Evolutionary conservation across 2,329 filamentous ascomycete genomes (phyloP), one percentile per base, ranked within the genome.

Genomic region (Huntiella abstrusa): DNA sequence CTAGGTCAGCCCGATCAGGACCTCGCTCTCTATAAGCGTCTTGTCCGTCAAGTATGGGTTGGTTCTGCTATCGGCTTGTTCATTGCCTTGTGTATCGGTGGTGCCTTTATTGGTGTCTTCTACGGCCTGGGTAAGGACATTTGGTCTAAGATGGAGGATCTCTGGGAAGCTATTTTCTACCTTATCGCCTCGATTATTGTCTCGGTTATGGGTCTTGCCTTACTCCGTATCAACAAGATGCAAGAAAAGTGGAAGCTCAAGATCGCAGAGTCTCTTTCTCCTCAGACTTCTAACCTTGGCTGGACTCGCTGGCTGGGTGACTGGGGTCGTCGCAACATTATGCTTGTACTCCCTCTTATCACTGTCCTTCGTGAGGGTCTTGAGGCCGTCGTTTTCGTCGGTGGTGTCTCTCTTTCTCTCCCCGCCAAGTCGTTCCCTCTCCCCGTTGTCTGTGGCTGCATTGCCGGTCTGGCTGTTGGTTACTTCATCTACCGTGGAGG

Each of bases 171-270:
- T 41, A 67, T 74, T 11, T 84, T 86, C 55, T 70, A 69, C 13
- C 61, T 86, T 19, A 55, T 84, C 37, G 80, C 82, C 1, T 65
- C 72, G 6, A 53, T 84, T 51, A 80, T 86, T 58, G 84, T 86
- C 58, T 77, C 78, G 11, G 52, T 82, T 47, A 75, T 86, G 64
- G 81, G 82, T 32, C 73, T 75, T 22, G 80, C 78, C 2, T 69
- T 86, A n/a, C 70, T 87, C 10, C 76, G 82, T 15, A 70, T 87
- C 47, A 76, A 72, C 52, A 85, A 85, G 60, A 67, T 84, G 54
- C 77, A 83, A 56, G 77, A 80, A 53, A 85, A 86, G 60, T 87
- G 82, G 82, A 70, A 73, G 11, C 64, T 77, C 52, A 85, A 85
- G 68, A 72, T 88, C 33, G 70, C 75, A 4, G 70, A 72, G 52